Base-by-base conservation (phyloP, 2,329 filamentous ascomycete species). In the Ascochyta viciae-villosae region DNA sequence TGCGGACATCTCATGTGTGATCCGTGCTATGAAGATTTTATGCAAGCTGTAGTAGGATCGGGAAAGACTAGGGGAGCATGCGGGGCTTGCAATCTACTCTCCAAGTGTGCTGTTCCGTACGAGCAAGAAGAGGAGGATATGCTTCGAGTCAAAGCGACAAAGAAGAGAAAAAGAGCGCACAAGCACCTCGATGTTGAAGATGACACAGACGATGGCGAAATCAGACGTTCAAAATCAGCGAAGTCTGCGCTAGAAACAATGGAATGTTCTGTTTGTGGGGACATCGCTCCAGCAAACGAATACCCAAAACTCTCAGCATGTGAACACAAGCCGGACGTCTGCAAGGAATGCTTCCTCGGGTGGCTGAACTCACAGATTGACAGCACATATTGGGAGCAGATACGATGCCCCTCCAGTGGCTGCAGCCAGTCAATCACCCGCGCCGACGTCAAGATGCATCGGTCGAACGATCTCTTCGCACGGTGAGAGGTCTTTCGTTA, bases 221-320 rank as follows among this genome's bases (percentile, higher is more conserved):
- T 27, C 26, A 10, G 12, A 10, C 9, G 8, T 3, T 29, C 9
- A 10, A 29, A 29, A 10, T 2, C 27, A 29, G 27, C 27, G 27
- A 29, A 29, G 27, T 10, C 29, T 31, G 29, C 12, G 3, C 29
- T 13, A 6, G 3, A 3, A 15, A 4, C 16, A 10, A 4, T 9
- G 13, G 34, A 46, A 9, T 58, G 55, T 22, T 43, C 39, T 12
- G 37, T 50, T 13, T 47, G 55, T n/a, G 39, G 24, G 1, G 40
- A 41, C 3, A 8, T 3, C 6, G 4, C 23, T 9, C 12, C n/a
- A 6, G 6, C 1, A 6, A 4, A 31, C n/a, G 5, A 34, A 1
- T 35, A 35, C 12, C 26, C 41, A 8, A n/a, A 23, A 22, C 40
- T 59, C 3, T 15, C 26, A 15, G 39, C 23, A 4, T 60, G 53